phyloP scores from a whole-genome alignment of 805 yeast genomes.

The Pichia rugopelliculosa region DNA sequence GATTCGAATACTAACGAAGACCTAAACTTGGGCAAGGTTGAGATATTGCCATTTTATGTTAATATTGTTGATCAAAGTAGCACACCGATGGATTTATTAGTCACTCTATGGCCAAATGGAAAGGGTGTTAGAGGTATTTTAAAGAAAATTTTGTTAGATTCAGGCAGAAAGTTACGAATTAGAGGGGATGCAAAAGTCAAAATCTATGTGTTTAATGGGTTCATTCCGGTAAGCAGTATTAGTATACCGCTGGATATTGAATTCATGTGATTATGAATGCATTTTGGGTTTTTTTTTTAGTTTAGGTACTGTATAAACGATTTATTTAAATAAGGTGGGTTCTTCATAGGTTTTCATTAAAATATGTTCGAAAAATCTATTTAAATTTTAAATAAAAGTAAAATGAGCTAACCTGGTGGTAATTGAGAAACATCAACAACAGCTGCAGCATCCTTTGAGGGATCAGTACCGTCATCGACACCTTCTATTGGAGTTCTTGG shows the following conservation, averaged over 20 bases:
- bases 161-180: constrained; percentile 26
- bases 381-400: background rate
- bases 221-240: constrained; percentile 27
- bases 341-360: background rate
- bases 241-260: constrained; percentile 27
- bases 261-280: constrained; percentile 12
- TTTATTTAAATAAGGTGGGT: background rate
- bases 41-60: constrained; percentile 29
- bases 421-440: constrained; percentile 81
- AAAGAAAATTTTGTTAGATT: constrained; percentile 25
- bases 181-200: constrained; percentile 30
- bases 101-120: constrained; percentile 29
- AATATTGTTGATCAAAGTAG: constrained; percentile 22
- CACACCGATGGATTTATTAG: constrained; percentile 23
- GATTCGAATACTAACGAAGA: constrained; percentile 20
- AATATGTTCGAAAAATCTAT: background rate
- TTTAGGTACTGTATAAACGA: background rate
- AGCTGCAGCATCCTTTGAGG: constrained; percentile 50
- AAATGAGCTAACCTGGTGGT: constrained; percentile 75
- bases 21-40: constrained; percentile 27
- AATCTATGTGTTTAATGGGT: constrained; percentile 28
- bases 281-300: background rate
- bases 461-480: constrained; percentile 41
- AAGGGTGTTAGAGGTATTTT: constrained; percentile 28
- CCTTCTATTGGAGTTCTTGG: constrained; percentile 87